Evolutionary conservation across 768 basidiomycete genomes (phyloP), one percentile per base, ranked within the genome.

Genomic region (Suillus hirtellus): DNA sequence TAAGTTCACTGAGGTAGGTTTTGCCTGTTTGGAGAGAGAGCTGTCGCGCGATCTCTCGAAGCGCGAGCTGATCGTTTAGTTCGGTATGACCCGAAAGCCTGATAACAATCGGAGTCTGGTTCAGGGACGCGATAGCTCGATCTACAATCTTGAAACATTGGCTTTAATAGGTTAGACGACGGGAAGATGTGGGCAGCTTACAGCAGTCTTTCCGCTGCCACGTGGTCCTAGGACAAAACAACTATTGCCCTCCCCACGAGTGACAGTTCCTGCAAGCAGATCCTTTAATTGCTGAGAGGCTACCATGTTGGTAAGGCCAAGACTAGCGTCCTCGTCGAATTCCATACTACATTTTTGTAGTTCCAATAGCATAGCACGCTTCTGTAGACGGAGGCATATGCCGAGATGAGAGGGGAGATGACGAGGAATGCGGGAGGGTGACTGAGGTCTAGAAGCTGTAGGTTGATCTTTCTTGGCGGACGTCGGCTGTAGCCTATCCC

Each of bases 21-120:
- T 78, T 78, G n/a, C 87, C 90, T 0, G 92, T 93, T 75, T 94
- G 90, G 65, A 84, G 82, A 19, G 84, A 77, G 9, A 99, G 79
- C 70, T 99, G 97, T 58, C 88, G 79, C 0, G 93, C 94, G 66
- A 99, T 92, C 74, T 97, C 95, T 12, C 91, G 87, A 73, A 99
- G 84, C n/a, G 97, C 97, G 12, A 93, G 79, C 40, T 91, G 84
- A 73, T 99, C 97, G 37, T 88, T 93, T 35, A 82, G 84, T 67
- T 99, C 95, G 1, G 88, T 83, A 76, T 93, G 87, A 0, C 95
- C 97, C 24, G 91, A 93, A 2, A 99, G 81, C 1, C 89, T 87
- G 52, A 99, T 81, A 53, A 94, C 73, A 62, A 96, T 87, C 0
- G 92, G 89, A 50, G 79, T 76, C 8, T 72, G 73, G 6, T 80